Percentiles rank a stretch among this genome's conserved stretches.
Conservation (phyloP, 805 yeast species). For the Hanseniaspora valbyensis region DNA sequence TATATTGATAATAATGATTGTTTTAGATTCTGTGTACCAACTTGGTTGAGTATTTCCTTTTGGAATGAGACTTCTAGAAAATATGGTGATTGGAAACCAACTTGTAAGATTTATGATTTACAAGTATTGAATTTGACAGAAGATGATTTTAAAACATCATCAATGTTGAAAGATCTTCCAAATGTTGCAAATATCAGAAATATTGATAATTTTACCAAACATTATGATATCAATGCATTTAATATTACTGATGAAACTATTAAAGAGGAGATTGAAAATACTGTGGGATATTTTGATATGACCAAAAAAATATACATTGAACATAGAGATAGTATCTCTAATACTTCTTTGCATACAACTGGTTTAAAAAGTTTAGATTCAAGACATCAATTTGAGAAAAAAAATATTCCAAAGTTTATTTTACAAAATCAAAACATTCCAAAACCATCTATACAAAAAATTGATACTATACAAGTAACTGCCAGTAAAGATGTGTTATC, state of each 20-base stretch:
- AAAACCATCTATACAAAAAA: neutral
- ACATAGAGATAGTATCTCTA: constrained; percentile 4
- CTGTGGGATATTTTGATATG: constrained; percentile 14
- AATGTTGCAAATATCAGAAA: constrained; percentile 28
- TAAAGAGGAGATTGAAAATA: constrained; percentile 3
- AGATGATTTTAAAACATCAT: constrained; percentile 57
- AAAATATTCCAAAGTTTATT: constrained; percentile 15
- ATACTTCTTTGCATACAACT: neutral
- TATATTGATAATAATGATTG: constrained; percentile 43
- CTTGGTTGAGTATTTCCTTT: constrained; percentile 90
- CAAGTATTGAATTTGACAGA: constrained; percentile 99
- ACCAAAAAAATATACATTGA: constrained; percentile 5
- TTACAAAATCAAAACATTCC: constrained; percentile 11
- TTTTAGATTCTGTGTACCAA: constrained; percentile 70
- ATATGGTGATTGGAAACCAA: constrained; percentile 69
- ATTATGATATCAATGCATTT: constrained; percentile 55
- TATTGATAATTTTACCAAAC: constrained; percentile 50
- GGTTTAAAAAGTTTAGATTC: neutral
- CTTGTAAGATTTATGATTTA: constrained; percentile 85
- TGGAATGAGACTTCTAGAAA: constrained; percentile 50
- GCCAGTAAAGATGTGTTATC: constrained; percentile 6
- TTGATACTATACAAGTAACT: neutral
- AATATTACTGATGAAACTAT: neutral
- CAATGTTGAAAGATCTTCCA: constrained; percentile 51
- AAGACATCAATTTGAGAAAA: neutral